Percentiles rank a stretch among this genome's conserved stretches.
These are phyloP conservation scores for Lasiosphaeria ovina DNA, from an alignment of 495 filamentous ascomycete species.

Conservation along the genomic window DNA sequence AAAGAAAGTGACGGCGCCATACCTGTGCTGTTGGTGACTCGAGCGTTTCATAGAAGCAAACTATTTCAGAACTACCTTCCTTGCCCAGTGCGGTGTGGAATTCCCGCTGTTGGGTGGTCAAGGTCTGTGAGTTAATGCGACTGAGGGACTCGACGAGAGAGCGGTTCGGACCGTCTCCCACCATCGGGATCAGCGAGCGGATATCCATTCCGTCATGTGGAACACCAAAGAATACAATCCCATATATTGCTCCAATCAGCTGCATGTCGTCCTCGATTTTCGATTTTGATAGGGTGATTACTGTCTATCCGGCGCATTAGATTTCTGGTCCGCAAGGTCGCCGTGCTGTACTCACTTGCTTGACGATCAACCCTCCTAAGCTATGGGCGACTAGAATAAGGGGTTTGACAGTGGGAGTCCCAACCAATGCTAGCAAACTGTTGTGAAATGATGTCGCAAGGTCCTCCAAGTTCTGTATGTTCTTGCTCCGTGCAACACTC, in stretches of 20 bases:
- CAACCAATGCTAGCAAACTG: constrained; percentile 7
- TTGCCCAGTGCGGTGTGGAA: constrained; percentile 12
- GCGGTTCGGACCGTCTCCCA: constrained; percentile 10
- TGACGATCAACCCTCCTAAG: constrained; percentile 18
- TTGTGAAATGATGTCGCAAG: constrained; percentile 8
- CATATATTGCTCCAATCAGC: constrained; percentile 10
- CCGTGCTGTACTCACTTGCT: constrained; percentile 12
- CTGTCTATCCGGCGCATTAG: constrained; percentile 2
- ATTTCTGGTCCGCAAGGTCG: neutral
- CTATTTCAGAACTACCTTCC: constrained; percentile 22
- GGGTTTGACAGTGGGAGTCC: neutral
- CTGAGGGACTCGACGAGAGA: constrained; percentile 9
- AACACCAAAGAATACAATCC: constrained; percentile 13
- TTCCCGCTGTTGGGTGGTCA: constrained; percentile 5
- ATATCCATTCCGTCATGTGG: constrained; percentile 13
- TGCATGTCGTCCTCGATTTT: constrained; percentile 3
- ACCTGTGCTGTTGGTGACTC: constrained; percentile 1
- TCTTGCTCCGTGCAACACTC: constrained; percentile 2
- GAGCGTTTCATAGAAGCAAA: constrained; percentile 33
- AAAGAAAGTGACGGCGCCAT: neutral
- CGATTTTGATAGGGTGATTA: constrained; percentile 9
- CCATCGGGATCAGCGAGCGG: constrained; percentile 13
- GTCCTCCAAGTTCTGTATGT: constrained; percentile 12
- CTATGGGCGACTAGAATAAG: constrained; percentile 15
- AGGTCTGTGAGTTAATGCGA: constrained; percentile 11